Evolutionary conservation across 257 asterid genomes (phyloP).

Genomic region (Solanum raphanifolium): DNA sequence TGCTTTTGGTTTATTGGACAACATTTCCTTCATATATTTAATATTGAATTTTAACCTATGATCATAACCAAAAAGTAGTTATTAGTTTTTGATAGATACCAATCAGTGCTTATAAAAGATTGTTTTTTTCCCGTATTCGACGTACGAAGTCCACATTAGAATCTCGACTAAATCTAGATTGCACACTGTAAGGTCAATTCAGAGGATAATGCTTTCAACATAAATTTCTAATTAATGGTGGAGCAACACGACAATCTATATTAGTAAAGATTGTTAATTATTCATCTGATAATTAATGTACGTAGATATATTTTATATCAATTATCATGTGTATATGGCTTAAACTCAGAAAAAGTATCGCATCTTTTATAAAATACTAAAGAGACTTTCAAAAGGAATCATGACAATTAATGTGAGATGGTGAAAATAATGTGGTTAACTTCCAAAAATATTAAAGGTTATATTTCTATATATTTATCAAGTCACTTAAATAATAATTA

Average conservation of each 20-base stretch:
- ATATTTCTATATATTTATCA: background rate
- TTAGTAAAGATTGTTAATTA: background rate
- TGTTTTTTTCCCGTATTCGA: fast-evolving
- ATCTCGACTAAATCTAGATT: fast-evolving
- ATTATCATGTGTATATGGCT: background rate
- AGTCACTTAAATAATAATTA: background rate
- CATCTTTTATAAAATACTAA: background rate
- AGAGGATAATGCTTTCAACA: background rate
- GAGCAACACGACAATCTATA: background rate
- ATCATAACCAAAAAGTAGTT: background rate
- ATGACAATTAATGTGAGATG: background rate
- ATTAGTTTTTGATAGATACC: background rate
- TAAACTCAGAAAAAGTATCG: background rate
- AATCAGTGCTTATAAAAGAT: background rate
- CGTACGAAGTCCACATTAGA: fast-evolving
- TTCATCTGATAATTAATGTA: background rate
- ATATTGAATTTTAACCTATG: background rate
- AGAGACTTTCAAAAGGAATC: background rate
- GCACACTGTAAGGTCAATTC: no score
- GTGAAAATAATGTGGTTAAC: background rate
- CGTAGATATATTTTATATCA: background rate
- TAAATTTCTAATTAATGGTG: background rate
- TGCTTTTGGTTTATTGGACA: background rate
- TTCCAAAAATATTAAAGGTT: background rate
- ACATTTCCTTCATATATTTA: background rate